phyloP scores from a whole-genome alignment of 2,329 filamentous ascomycete species.

The Cladobotryum mycophilum region DNA sequence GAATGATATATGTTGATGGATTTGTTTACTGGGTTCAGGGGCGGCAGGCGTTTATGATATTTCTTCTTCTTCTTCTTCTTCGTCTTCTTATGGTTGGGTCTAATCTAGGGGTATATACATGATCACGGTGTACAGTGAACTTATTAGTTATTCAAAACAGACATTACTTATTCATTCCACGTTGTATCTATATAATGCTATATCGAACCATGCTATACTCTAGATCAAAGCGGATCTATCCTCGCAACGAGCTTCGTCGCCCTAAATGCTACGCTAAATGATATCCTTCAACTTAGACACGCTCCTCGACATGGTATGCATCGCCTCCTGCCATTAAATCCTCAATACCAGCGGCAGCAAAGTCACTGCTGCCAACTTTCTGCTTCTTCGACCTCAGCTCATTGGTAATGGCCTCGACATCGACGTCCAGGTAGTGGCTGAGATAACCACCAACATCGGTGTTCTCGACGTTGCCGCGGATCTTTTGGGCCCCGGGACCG shows the following conservation, averaged over 20 bases:
- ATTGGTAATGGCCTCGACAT: conserved; percentile 70
- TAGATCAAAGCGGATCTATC: background rate
- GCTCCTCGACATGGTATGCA: background rate
- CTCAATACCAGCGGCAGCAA: background rate
- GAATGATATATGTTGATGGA: no score
- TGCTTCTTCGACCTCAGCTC: conserved; percentile 57
- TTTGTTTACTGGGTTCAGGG: no score
- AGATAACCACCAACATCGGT: conserved; percentile 85
- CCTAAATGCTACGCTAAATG: background rate
- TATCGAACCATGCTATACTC: background rate
- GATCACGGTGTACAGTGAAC: background rate
- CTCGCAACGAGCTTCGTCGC: background rate
- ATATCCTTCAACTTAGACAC: background rate
- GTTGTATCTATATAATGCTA: background rate
- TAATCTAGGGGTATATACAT: no score
- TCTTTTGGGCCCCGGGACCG: conserved; percentile 54
- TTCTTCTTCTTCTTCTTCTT: no score
- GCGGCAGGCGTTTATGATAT: no score
- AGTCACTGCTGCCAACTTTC: conserved; percentile 1
- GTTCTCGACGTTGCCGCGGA: conserved; percentile 89
- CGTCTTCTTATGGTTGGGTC: no score
- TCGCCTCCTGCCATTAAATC: background rate
- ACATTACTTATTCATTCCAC: background rate
- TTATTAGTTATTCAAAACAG: background rate
- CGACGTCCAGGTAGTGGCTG: conserved; percentile 68